phyloP scores from a whole-genome alignment of 164 flowering plant species.

The Protea cynaroides region DNA sequence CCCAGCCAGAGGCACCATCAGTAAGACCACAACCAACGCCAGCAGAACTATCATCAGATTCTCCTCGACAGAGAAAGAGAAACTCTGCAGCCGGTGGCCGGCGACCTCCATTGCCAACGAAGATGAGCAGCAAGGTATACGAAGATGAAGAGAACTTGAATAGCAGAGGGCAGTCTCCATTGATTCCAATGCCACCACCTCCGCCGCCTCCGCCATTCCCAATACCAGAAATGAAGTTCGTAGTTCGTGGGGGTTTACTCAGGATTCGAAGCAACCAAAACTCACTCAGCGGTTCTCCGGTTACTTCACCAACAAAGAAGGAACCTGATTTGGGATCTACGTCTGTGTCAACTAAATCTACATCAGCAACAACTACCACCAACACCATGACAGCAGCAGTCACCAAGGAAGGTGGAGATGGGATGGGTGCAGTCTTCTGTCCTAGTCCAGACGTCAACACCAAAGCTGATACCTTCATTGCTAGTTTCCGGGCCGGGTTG shows the following conservation, averaged over 20 bases:
- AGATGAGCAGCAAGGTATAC: conserved; percentile 9
- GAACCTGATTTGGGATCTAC: not conserved
- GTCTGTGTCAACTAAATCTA: too few species aligned
- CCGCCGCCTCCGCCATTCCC: conserved; percentile 59
- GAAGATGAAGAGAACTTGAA: conserved; percentile 20
- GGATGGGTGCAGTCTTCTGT: conserved; percentile 30
- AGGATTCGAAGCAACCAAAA: conserved; percentile 35
- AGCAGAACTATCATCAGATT: conserved; percentile 3
- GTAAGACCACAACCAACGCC: too few species aligned
- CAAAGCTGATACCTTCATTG: conserved; percentile 79
- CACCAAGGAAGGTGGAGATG: conserved; percentile 18
- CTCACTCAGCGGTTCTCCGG: conserved; percentile 39
- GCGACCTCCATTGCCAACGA: conserved; percentile 56
- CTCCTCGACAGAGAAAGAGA: conserved; percentile 10
- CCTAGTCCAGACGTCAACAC: conserved; percentile 78
- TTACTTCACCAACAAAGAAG: conserved; percentile 4
- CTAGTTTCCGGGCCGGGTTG: conserved; percentile 59
- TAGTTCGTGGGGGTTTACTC: conserved; percentile 33
- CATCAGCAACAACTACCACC: too few species aligned
- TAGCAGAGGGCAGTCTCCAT: conserved; percentile 41
- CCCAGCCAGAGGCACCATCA: conserved; percentile 21
- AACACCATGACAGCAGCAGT: not conserved
- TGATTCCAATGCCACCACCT: conserved; percentile 53
- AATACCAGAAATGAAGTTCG: conserved; percentile 33
- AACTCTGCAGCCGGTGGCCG: conserved; percentile 7